phyloP scores from a whole-genome alignment of 1,284 basidiomycete genomes.

The Apiotrichum sp. region DNA sequence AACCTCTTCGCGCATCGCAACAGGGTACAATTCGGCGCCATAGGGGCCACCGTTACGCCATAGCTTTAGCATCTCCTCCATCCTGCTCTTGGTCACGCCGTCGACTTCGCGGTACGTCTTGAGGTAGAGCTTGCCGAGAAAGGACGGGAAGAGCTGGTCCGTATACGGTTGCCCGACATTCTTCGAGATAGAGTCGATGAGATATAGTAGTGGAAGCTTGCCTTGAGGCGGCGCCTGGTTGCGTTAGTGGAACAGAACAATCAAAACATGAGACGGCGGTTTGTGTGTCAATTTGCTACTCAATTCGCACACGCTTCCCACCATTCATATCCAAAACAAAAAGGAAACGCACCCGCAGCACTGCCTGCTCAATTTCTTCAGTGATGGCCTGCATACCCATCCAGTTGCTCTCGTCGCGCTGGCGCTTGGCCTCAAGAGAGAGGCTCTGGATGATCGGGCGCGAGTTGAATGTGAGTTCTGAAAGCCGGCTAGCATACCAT shows the following conservation, averaged over 20 bases:
- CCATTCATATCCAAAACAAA: too few species aligned
- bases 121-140: conserved; percentile 72
- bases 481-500: conserved; percentile 69
- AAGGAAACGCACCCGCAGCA: conserved; percentile 53
- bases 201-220: conserved; percentile 90
- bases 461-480: conserved; percentile 87
- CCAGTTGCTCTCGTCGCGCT: conserved; percentile 55
- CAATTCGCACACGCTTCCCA: too few species aligned
- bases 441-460: conserved; percentile 90
- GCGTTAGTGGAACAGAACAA: conserved; percentile 2
- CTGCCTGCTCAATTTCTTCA: conserved; percentile 80
- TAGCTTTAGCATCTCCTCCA: conserved; percentile 91
- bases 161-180: conserved; percentile 88
- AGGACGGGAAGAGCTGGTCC: conserved; percentile 61
- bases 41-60: conserved; percentile 79
- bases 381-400: conserved; percentile 71
- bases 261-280: too few species aligned
- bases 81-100: conserved; percentile 73
- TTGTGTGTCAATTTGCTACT: too few species aligned
- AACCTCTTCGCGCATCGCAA: conserved; percentile 30
- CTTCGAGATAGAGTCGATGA: conserved; percentile 93
- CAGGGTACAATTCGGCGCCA: conserved; percentile 64
- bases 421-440: conserved; percentile 87
- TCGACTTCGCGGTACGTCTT: conserved; percentile 80
- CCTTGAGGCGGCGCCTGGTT: conserved; percentile 77